Conservation (phyloP, 1,284 basidiomycete genomes). For the Cryptococcus sp. region DNA sequence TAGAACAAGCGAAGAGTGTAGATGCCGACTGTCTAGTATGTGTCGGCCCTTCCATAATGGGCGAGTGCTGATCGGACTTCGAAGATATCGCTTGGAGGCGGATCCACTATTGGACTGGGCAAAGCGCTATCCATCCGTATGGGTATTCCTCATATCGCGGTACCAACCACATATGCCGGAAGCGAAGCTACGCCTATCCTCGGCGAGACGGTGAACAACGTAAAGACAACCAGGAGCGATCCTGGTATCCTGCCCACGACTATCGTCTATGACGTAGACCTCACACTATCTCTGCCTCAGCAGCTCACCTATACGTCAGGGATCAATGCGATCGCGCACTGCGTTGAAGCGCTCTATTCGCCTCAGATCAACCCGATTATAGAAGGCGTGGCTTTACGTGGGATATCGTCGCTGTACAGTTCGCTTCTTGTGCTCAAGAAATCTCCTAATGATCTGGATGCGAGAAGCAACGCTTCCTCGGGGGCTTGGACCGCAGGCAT, state of each 20-base stretch:
- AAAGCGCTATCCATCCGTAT: background rate
- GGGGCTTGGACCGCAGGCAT: background rate
- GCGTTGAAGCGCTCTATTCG: conserved; percentile 1
- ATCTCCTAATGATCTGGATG: background rate
- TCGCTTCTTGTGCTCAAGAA: background rate
- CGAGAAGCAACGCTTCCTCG: background rate
- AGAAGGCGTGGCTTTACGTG: background rate
- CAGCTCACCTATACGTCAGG: background rate
- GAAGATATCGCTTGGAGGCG: background rate
- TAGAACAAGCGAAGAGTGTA: background rate
- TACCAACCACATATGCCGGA: background rate
- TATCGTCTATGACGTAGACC: background rate
- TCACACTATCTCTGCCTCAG: background rate
- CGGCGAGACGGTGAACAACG: background rate
- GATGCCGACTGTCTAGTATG: background rate
- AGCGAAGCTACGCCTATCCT: background rate
- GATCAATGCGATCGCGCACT: background rate
- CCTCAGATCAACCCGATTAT: background rate
- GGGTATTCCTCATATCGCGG: background rate
- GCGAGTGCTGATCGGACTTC: background rate
- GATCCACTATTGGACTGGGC: background rate
- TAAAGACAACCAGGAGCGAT: background rate
- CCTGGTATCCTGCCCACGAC: conserved; percentile 2
- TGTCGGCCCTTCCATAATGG: background rate
- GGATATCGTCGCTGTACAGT: background rate